phyloP scores from a whole-genome alignment of 371 early-diverging fungal genomes.

The Capniomyces stellatus region DNA sequence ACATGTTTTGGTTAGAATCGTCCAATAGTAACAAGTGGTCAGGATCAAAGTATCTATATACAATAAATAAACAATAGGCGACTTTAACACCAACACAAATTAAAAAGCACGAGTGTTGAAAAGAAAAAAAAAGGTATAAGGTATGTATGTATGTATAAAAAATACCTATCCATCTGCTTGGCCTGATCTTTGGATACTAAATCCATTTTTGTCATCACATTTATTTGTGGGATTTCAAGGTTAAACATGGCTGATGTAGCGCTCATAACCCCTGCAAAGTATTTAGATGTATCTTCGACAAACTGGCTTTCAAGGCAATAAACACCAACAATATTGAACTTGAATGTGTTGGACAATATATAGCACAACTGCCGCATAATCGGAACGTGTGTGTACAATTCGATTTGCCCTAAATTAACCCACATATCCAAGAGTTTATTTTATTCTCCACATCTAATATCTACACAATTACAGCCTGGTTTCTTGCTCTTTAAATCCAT shows the following conservation, averaged over 20 bases:
- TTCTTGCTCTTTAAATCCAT: no score
- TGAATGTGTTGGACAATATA: conserved; percentile 35
- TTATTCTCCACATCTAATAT: no score
- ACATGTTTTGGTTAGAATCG: conserved; percentile 46
- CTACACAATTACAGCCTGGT: no score
- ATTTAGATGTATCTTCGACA: conserved; percentile 84
- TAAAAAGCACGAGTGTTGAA: no score
- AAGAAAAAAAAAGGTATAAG: neutral
- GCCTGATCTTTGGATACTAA: conserved; percentile 41
- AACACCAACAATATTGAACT: conserved; percentile 69
- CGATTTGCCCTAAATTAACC: conserved; percentile 99
- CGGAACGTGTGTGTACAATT: conserved; percentile 96
- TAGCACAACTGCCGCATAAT: conserved; percentile 75
- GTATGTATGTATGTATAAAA: neutral
- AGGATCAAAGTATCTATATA: conserved; percentile 50
- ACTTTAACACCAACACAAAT: no score
- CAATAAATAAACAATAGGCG: no score
- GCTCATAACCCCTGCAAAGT: conserved; percentile 84
- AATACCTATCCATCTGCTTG: conserved; percentile 36
- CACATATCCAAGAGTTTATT: no score
- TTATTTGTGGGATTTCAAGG: conserved; percentile 88
- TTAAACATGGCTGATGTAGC: conserved; percentile 91
- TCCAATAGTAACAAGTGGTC: conserved; percentile 69
- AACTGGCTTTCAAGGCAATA: conserved; percentile 88
- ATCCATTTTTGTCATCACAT: conserved; percentile 97